Evolutionary conservation across 139 green algal species (phyloP), one percentile per base, ranked within the genome.

Genomic region (Auxenochlorella protothecoides): DNA sequence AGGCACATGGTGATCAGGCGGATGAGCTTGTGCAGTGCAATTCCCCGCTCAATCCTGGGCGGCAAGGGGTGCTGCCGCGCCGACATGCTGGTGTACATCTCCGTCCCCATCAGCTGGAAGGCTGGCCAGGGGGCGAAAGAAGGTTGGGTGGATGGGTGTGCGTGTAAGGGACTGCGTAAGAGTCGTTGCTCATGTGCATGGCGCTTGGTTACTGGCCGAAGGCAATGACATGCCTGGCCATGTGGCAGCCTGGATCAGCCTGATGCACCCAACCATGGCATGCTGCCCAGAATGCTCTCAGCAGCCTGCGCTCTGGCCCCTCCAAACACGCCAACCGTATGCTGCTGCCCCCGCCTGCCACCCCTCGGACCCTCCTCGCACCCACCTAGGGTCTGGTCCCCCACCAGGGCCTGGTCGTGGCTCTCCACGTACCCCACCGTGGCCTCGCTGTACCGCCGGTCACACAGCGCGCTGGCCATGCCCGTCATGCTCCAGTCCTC

Each of bases 371-470:
- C 27, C 27, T 44, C 27, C 27, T 44, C 27, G 27, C 12, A 71
- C 66, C 8, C 66, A 82, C 72, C 76, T 53, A 89, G 75, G 4
- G 79, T 86, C 63, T 87, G 65, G 69, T 85, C 88, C 3, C 88
- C 84, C 53, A 97, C 92, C 67, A 97, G 75, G 10, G 86, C 88
- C 85, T 97, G 92, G 80, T 96, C 89, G 73, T 97, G 92, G 68
- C 74, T 85, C 80, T 96, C 88, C 3, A 81, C 83, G 76, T 96
- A 97, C 4, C 79, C 89, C 53, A 97, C 82, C 4, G 86, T 95
- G 51, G 78, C 75, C 77, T 97, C 92, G 0, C 76, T 85, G 81
- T 89, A 92, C 3, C 91, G 74, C 68, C 91, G 85, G 83, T 97
- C 95, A 84, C 89, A 96, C 59, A 98, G 84, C 12, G 86, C 80